Evolutionary conservation across 805 yeast genomes (phyloP), one percentile per base, ranked within the genome.

Genomic region (Nakazawaea peltata): DNA sequence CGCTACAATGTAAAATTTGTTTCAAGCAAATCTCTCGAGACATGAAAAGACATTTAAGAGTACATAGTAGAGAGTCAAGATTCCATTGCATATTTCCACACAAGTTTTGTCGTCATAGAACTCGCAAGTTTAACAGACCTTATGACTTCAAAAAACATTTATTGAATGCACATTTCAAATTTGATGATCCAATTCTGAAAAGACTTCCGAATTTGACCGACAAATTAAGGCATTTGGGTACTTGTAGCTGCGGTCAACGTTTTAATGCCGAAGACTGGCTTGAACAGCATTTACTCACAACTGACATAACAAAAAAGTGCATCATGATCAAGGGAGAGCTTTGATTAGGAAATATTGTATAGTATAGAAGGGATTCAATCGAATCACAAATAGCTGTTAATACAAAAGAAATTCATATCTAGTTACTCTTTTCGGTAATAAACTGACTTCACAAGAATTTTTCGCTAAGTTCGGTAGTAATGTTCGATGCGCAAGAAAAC

Each of bases 81-180:
- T 77, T 77, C 50, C 62, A 54, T 26, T 77, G 85, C 49, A 63
- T 71, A 13, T 77, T 65, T 44, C 81, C 82, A 6, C 59, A 67
- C 33, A 57, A 56, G 9, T 53, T 55, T 28, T 77, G 84, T 48
- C 54, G 65, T 4, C 83, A 77, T 49, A 73, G 67, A 45, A 63
- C 75, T n/a, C 77, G 81, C 21, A 70, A 61, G 46, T 77, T 77
- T 57, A 77, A 77, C 54, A 59, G 85, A 31, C 81, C 80, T 4
- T 77, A 77, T 50, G 85, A 77, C 50, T 75, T 63, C 59, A 77
- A 77, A 49, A 77, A 77, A 47, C 85, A 77, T 48, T 53, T 77
- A 37, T 54, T 77, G 26, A 78, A 76, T 48, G 60, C 67, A 34
- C 85, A 77, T 44, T 77, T 77, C 48, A 51, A 50, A 31, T 76